Conservation (phyloP, 495 filamentous ascomycete species). For the Xylaria intraflava region DNA sequence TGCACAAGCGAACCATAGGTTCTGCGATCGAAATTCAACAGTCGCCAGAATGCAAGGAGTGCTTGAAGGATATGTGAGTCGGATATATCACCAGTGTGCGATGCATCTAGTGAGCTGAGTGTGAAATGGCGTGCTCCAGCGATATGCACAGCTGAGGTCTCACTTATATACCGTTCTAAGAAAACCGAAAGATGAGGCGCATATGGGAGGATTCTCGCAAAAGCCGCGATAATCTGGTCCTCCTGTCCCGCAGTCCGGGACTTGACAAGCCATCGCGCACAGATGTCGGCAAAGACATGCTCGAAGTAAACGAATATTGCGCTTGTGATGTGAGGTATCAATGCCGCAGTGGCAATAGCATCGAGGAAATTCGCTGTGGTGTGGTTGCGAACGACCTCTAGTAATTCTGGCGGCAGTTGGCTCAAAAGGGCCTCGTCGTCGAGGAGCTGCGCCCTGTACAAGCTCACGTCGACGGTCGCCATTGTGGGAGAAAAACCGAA, state of each 20-base stretch:
- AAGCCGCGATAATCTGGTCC: slow-evolving; percentile 56
- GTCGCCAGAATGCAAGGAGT: slow-evolving; percentile 66
- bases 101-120: slow-evolving; percentile 20
- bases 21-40: slow-evolving; percentile 65
- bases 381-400: slow-evolving; percentile 56
- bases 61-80: slow-evolving; percentile 28
- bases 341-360: slow-evolving; percentile 58
- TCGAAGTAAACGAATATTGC: slow-evolving; percentile 64
- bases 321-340: slow-evolving; percentile 59
- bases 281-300: slow-evolving; percentile 67
- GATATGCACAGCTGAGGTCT: slow-evolving; percentile 17
- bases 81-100: not conserved
- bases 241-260: slow-evolving; percentile 30
- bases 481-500: slow-evolving; percentile 26
- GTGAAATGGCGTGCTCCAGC: slow-evolving; percentile 9
- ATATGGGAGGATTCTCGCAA: slow-evolving; percentile 73
- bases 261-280: slow-evolving; percentile 62
- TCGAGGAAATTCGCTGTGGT: slow-evolving; percentile 61
- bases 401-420: slow-evolving; percentile 57
- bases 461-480: slow-evolving; percentile 39
- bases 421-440: slow-evolving; percentile 37
- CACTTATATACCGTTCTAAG: slow-evolving; percentile 38
- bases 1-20: slow-evolving; percentile 56
- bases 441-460: slow-evolving; percentile 34
- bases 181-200: slow-evolving; percentile 62